Percentiles rank a stretch among this genome's conserved stretches.
Conservation (phyloP, 805 yeast species). For the Yamadazyma laniorum region DNA sequence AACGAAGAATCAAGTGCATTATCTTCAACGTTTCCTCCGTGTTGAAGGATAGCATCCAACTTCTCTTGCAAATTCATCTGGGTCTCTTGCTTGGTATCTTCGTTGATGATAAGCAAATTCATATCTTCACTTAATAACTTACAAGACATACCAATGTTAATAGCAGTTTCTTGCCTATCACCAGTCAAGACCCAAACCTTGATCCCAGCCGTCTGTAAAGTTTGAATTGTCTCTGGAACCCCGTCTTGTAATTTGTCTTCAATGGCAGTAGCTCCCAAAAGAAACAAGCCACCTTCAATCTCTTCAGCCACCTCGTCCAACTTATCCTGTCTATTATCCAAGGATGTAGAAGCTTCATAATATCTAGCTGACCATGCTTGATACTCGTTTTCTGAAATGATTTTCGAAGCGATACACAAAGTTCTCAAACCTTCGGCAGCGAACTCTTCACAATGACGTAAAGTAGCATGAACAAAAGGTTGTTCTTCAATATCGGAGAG, state of each 20-base stretch:
- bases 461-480: conserved; percentile 80
- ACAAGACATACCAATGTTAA: conserved; percentile 98
- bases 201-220: conserved; percentile 94
- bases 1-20: conserved; percentile 57
- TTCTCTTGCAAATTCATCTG: conserved; percentile 70
- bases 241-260: conserved; percentile 98
- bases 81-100: conserved; percentile 78
- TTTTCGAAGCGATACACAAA: conserved; percentile 84
- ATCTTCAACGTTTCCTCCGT: conserved; percentile 65
- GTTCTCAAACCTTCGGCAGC: conserved; percentile 97
- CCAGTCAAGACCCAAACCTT: conserved; percentile 98
- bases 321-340: conserved; percentile 69
- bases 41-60: conserved; percentile 66
- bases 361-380: conserved; percentile 62
- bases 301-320: conserved; percentile 87
- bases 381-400: conserved; percentile 77
- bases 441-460: conserved; percentile 89
- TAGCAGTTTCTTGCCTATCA: conserved; percentile 97
- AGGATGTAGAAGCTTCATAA: conserved; percentile 77
- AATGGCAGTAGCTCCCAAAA: conserved; percentile 96
- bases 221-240: conserved; percentile 95
- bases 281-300: conserved; percentile 74
- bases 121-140: conserved; percentile 90
- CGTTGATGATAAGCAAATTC: conserved; percentile 88
- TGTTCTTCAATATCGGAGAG: conserved; percentile 57